Conservation (phyloP, 176 grass and related monocot species). For the Aegilops sharonensis region DNA sequence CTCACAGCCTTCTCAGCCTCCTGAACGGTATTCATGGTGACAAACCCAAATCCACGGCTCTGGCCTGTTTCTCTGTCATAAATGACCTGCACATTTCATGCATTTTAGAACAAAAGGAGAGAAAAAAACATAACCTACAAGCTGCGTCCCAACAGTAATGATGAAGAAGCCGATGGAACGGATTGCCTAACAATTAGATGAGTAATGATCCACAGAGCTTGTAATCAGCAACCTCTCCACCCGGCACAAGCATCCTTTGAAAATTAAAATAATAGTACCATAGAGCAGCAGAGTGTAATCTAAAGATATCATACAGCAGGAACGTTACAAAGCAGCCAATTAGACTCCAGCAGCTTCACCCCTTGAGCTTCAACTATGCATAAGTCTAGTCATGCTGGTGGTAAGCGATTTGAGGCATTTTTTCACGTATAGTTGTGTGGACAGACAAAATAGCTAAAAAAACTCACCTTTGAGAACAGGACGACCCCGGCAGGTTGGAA, state of each 20-base stretch:
- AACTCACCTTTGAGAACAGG: neutral
- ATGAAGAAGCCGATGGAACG: neutral
- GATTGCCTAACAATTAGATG: neutral
- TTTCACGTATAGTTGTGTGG: neutral
- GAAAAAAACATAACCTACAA: neutral
- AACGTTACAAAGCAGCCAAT: neutral
- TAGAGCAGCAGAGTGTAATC: neutral
- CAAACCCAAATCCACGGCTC: conserved; percentile 75
- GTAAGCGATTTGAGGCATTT: neutral
- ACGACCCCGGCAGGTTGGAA: neutral
- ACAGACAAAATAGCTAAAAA: neutral
- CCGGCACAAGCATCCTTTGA: neutral
- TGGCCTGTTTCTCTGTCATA: conserved; percentile 69
- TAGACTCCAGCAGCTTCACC: neutral
- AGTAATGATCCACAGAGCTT: conserved; percentile 1
- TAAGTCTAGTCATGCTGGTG: neutral
- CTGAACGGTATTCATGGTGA: conserved; percentile 78
- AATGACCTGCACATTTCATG: conserved; percentile 50
- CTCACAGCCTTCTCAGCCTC: conserved; percentile 80
- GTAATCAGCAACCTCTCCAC: neutral
- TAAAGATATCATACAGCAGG: neutral
- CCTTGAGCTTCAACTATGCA: neutral
- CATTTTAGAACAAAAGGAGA: neutral
- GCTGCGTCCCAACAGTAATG: neutral
- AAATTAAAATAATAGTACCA: neutral